A percentile compares a stretch with the other conserved stretches of the same genome.
phyloP scores from a whole-genome alignment of 2,329 filamentous ascomycete genomes.

The Neurospora crassa region DNA sequence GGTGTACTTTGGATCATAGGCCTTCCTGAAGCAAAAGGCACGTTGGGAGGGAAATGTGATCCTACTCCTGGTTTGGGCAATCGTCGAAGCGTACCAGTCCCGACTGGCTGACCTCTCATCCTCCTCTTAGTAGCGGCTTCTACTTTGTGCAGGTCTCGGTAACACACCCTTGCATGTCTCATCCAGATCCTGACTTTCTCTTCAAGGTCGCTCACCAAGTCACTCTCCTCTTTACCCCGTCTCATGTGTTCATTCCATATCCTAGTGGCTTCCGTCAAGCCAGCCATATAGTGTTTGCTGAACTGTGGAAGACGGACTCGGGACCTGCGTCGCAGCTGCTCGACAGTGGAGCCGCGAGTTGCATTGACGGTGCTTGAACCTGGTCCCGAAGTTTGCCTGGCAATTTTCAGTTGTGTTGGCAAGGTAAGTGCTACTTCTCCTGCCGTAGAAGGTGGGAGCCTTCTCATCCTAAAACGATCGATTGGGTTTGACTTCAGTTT shows the following conservation, averaged over 20 bases:
- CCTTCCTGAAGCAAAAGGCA: not conserved
- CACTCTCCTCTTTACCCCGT: slow-evolving; percentile 4
- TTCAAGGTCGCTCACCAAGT: not conserved
- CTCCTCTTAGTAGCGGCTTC: slow-evolving; percentile 5
- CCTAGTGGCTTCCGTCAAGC: slow-evolving; percentile 7
- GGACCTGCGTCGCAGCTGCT: not conserved
- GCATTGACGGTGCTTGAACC: not conserved
- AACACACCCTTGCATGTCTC: slow-evolving; percentile 5
- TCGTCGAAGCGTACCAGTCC: not conserved
- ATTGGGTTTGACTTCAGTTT: slow-evolving; percentile 9
- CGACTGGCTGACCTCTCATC: slow-evolving; percentile 7
- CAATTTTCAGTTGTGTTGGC: not conserved
- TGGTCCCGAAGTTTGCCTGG: not conserved
- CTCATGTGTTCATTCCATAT: slow-evolving; percentile 15
- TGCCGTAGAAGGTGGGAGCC: not conserved
- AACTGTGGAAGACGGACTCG: not conserved
- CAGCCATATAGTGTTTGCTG: not conserved
- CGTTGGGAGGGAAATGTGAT: not conserved
- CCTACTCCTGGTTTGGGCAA: not conserved
- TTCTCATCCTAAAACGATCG: not conserved
- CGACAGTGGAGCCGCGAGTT: not conserved
- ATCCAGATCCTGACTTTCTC: slow-evolving; percentile 1
- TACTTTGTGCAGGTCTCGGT: slow-evolving; percentile 6
- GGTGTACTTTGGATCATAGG: not conserved
- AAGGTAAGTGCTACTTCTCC: not conserved